Evolutionary conservation across 441 rosid genomes (phyloP), one percentile per base, ranked within the genome.

Genomic region (Francoa sonchifolia): DNA sequence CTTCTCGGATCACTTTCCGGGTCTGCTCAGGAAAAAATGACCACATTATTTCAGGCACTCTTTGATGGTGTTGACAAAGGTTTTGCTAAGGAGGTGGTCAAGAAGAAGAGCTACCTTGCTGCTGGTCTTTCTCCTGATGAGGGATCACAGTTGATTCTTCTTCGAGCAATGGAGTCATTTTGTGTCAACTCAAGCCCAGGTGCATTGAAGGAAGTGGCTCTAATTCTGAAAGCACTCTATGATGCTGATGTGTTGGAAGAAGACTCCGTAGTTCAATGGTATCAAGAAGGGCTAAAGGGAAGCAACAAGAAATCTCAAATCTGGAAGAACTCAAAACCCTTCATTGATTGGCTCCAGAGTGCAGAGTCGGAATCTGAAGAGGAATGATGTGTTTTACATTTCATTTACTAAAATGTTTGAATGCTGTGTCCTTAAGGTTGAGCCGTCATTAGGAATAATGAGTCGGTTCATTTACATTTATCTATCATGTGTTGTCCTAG

Each of bases 351-450:
- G 97, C 90, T 88, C 9, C 66, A 79, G 71, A 79, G 44, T 45
- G 97, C 97, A 0, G 95, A 88, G 57, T 88, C 97, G 0, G 94
- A 88, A 48, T 47, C 87, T 0, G 95, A 81, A 43, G 90, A 72
- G 12, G 89, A 74, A 52, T 73, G 60, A 68, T n/a, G n/a, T n/a
- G n/a, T n/a, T n/a, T n/a, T n/a, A n/a, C n/a, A n/a, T n/a, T n/a
- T n/a, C n/a, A n/a, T n/a, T n/a, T n/a, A n/a, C n/a, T n/a, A n/a
- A n/a, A n/a, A n/a, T n/a, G n/a, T n/a, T n/a, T n/a, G n/a, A n/a
- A n/a, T n/a, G n/a, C n/a, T n/a, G n/a, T n/a, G n/a, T n/a, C n/a
- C n/a, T n/a, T n/a, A n/a, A n/a, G n/a, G n/a, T n/a, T n/a, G n/a
- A n/a, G n/a, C n/a, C n/a, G n/a, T n/a, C n/a, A n/a, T n/a, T n/a